Evolutionary conservation across 768 basidiomycete species (phyloP).

Genomic region (Psilocybe cubensis): DNA sequence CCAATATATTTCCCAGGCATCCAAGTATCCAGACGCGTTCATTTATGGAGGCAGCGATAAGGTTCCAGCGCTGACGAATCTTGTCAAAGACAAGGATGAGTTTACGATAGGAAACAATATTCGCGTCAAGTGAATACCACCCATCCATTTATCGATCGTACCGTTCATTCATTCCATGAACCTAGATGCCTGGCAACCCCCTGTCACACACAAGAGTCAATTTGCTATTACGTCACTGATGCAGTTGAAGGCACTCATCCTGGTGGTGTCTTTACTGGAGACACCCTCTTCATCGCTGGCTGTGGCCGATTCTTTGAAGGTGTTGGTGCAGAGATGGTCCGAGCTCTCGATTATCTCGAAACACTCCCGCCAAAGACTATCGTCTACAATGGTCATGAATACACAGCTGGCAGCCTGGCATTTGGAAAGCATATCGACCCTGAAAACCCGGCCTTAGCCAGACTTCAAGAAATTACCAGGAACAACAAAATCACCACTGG

Average conservation of each 20-base stretch:
- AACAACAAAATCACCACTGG: conserved; percentile 74
- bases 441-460: conserved; percentile 59
- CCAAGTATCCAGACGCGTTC: conserved; percentile 47
- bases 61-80: conserved; percentile 65
- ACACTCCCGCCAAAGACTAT: conserved; percentile 79
- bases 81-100: conserved; percentile 82
- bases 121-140: conserved; percentile 51
- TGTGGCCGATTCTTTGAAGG: conserved; percentile 97
- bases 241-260: conserved; percentile 50
- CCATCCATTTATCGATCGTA: background rate
- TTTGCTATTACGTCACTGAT: conserved; percentile 82
- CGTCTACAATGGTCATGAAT: conserved; percentile 92
- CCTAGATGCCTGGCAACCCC: conserved; percentile 82
- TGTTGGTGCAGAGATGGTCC: conserved; percentile 77
- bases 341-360: conserved; percentile 70
- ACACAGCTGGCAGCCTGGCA: conserved; percentile 73
- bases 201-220: conserved; percentile 96
- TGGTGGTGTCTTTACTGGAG: conserved; percentile 91
- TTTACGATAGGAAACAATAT: conserved; percentile 74
- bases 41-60: conserved; percentile 85
- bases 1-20: conserved; percentile 33
- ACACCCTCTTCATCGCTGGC: conserved; percentile 87
- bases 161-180: conserved; percentile 8
- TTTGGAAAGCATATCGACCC: conserved; percentile 72
- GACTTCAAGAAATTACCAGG: conserved; percentile 60